Evolutionary conservation across 2,329 filamentous ascomycete species (phyloP), one percentile per base, ranked within the genome.

Genomic region (Amauroascus verrucosus): DNA sequence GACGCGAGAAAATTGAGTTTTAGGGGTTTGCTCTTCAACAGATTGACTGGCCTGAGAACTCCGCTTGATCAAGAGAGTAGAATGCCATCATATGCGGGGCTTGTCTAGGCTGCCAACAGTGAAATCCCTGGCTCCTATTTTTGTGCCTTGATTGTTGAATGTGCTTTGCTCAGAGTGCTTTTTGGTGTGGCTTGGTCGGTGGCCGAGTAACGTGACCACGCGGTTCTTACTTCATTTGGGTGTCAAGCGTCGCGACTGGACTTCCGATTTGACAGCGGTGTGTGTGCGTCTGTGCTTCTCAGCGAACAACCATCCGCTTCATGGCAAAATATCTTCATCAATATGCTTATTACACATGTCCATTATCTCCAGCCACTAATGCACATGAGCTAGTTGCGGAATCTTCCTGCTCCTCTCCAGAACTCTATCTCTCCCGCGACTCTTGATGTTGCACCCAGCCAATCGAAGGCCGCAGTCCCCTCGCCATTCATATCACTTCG

Each of bases 121-220:
- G 11, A 38, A 16, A n/a, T 16, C 9, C 6, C 24, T 41, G 22
- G 32, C n/a, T 11, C 16, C 6, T 14, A 16, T 28, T 16, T 8
- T 30, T 45, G 9, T 16, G 22, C 24, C 30, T 20, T 33, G 28
- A 9, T 11, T 18, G 44, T 24, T 46, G 44, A 32, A 32, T 30
- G 44, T 26, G 7, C 9, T 30, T 9, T 37, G 30, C n/a, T 37
- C 1, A 14, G 18, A 28, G 3, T 1, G 16, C 13, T 6, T 14
- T 7, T 48, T 49, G 33, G 20, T 26, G 47, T 49, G 13, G 6
- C 8, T 18, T 30, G 41, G 32, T 30, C 28, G 24, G 24, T 49
- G 47, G 26, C 11, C n/a, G 35, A 38, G 56, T 59, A 57, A 59
- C 57, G 55, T 59, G 57, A 59, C 54, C 51, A 59, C 57, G 57